A percentile compares a stretch with the other conserved stretches of the same genome.
phyloP scores from a whole-genome alignment of 495 filamentous ascomycete species.

The Pyronema domesticum region DNA sequence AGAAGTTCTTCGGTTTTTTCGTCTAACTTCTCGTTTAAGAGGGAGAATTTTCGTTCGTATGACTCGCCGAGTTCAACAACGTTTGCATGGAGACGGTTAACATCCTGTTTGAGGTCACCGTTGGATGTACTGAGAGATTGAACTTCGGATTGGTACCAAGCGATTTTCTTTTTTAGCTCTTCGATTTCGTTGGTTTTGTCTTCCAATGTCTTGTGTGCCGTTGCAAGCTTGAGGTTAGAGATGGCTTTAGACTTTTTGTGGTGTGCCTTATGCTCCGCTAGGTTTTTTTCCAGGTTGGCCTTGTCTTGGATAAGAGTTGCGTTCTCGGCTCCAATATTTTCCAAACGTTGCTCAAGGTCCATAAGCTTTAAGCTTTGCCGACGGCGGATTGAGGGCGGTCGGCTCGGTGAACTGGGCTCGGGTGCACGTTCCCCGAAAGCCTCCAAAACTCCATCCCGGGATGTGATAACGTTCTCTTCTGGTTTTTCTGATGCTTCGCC shows the following conservation, averaged over 20 bases:
- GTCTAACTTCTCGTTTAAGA: slow-evolving; percentile 39
- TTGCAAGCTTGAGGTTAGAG: slow-evolving; percentile 11
- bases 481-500: slow-evolving; percentile 5
- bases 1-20: slow-evolving; percentile 45
- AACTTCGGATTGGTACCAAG: slow-evolving; percentile 64
- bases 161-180: slow-evolving; percentile 54
- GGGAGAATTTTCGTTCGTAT: slow-evolving; percentile 42
- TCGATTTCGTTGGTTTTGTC: slow-evolving; percentile 66
- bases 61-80: too few relatives aligned
- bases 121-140: slow-evolving; percentile 55
- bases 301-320: slow-evolving; percentile 19
- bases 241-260: slow-evolving; percentile 8
- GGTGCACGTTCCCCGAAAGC: slow-evolving; percentile 83
- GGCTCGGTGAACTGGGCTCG: slow-evolving; percentile 81
- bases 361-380: slow-evolving; percentile 92
- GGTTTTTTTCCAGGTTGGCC: slow-evolving; percentile 18
- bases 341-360: slow-evolving; percentile 42
- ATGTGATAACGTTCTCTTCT: slow-evolving; percentile 32
- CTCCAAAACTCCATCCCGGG: slow-evolving; percentile 45
- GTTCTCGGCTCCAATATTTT: slow-evolving; percentile 18
- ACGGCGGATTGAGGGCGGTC: slow-evolving; percentile 86
- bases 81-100: too few relatives aligned
- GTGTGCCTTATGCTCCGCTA: slow-evolving; percentile 10
- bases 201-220: slow-evolving; percentile 24
- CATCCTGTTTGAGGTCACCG: slow-evolving; percentile 35